Evolutionary conservation across 768 basidiomycete genomes (phyloP).

Genomic region (Crucibulum laeve): DNA sequence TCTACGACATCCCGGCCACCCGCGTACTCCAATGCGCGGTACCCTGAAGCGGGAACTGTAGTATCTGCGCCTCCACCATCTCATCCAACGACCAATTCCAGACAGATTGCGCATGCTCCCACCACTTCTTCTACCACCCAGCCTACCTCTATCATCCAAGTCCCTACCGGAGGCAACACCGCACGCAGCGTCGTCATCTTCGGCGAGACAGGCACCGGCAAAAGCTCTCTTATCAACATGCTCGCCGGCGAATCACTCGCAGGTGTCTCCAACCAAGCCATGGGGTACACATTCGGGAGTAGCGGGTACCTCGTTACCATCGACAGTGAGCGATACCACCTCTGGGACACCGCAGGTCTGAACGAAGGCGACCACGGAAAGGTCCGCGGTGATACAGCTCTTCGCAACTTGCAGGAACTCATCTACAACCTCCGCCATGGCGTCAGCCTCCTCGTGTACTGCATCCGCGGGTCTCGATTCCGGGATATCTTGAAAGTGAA

Average conservation of each 20-base stretch:
- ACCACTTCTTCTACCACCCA: not conserved
- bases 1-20: no score
- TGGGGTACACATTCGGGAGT: conserved; percentile 30
- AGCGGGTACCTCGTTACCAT: conserved; percentile 18
- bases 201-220: conserved; percentile 33
- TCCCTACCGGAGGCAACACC: not conserved
- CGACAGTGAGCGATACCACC: conserved; percentile 14
- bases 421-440: no score
- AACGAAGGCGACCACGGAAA: conserved; percentile 25
- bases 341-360: conserved; percentile 38
- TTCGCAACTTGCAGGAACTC: no score
- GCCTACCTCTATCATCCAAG: not conserved
- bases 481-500: conserved; percentile 19
- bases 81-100: no score
- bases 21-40: no score
- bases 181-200: conserved; percentile 30
- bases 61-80: no score
- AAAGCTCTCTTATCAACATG: conserved; percentile 41
- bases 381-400: conserved; percentile 15
- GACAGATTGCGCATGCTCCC: no score
- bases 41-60: no score
- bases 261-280: conserved; percentile 22
- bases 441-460: conserved; percentile 35
- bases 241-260: conserved; percentile 23
- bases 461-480: conserved; percentile 24